Evolutionary conservation across 2,329 filamentous ascomycete genomes (phyloP).

Genomic region (Trichophyton rubrum): DNA sequence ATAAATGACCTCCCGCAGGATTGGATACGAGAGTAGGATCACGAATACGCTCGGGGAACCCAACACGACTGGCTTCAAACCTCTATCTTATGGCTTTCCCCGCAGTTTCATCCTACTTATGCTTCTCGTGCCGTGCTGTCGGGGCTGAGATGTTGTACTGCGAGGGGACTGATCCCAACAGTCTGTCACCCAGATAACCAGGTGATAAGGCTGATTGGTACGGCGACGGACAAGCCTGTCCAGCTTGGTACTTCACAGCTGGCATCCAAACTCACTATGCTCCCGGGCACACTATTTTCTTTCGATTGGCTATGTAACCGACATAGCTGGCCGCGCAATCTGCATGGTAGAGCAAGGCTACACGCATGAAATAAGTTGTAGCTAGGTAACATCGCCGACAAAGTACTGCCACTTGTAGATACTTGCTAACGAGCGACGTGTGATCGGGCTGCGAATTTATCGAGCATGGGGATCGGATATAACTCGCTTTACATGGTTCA

Average conservation of each 20-base stretch:
- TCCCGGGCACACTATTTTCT: not conserved
- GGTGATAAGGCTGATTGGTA: slow-evolving; percentile 2
- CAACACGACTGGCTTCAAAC: not conserved
- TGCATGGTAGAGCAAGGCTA: not conserved
- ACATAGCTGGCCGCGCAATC: not conserved
- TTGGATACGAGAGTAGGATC: slow-evolving; percentile 2
- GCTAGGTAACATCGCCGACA: not conserved
- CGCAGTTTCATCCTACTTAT: not conserved
- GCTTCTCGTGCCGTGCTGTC: not conserved
- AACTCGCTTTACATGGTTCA: too few relatives aligned
- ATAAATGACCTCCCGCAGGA: not conserved
- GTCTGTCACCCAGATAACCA: not conserved
- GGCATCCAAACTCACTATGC: not conserved
- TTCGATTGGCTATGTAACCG: not conserved
- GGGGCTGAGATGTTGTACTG: not conserved
- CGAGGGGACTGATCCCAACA: not conserved
- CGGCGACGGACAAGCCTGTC: not conserved
- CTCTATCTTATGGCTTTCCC: not conserved
- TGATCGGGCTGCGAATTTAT: not conserved
- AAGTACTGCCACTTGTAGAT: not conserved
- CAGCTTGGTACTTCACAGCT: not conserved
- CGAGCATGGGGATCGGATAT: not conserved
- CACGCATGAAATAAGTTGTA: not conserved
- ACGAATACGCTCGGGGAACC: not conserved
- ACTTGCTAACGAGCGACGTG: not conserved